These are phyloP conservation scores for Suhomyces prunicola DNA, from an alignment of 805 yeast species.

Conservation along the genomic window DNA sequence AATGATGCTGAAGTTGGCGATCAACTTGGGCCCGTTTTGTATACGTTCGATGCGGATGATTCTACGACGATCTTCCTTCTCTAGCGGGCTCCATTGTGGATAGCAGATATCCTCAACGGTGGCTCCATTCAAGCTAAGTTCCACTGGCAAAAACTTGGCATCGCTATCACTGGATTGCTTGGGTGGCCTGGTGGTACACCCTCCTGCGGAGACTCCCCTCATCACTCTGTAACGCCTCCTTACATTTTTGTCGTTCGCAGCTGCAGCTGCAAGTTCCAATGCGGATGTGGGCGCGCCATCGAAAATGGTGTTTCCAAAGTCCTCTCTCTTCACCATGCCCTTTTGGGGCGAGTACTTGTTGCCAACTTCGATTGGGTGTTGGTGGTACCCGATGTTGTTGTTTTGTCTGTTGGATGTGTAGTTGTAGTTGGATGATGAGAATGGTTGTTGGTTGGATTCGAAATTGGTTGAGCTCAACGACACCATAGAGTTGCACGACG, in stretches of 20 bases:
- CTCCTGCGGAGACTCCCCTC: conserved; percentile 59
- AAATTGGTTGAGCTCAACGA: neutral
- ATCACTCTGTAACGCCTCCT: conserved; percentile 40
- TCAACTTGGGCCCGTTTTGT: conserved; percentile 46
- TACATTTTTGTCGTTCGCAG: neutral
- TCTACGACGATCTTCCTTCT: conserved; percentile 50
- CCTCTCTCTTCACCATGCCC: neutral
- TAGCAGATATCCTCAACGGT: conserved; percentile 45
- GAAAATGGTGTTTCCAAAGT: neutral
- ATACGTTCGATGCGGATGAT: conserved; percentile 55
- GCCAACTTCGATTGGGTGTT: neutral
- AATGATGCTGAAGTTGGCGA: conserved; percentile 49
- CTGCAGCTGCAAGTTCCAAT: conserved; percentile 1
- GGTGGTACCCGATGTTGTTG: neutral
- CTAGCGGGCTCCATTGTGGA: conserved; percentile 49
- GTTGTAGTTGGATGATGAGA: neutral
- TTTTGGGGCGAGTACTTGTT: neutral
- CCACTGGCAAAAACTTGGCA: conserved; percentile 43
- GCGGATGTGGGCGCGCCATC: neutral
- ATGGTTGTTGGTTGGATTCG: conserved; percentile 2
- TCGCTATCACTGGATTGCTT: conserved; percentile 29
- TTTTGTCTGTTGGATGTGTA: conserved; percentile 2
- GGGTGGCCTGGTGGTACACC: conserved; percentile 55
- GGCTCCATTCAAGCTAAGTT: conserved; percentile 44
- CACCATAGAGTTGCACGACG: neutral